Percentiles rank a stretch among this genome's conserved stretches.
Evolutionary conservation across 2,329 filamentous ascomycete genomes (phyloP).

Genomic region (Fusarium verrucosum): DNA sequence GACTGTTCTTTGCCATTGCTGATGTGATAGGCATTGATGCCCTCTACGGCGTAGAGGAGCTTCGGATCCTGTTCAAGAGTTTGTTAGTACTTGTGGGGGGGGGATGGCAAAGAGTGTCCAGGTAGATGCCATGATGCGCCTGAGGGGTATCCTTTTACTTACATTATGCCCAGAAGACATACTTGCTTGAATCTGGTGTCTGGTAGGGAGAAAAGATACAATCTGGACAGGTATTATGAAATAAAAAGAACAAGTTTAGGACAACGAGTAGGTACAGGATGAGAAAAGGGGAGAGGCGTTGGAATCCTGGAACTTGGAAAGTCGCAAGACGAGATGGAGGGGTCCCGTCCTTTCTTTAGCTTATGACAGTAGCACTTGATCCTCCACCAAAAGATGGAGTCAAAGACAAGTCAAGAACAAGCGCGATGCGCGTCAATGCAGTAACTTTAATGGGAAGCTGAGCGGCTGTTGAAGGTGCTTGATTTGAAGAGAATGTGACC

Average conservation of each 20-base stretch:
- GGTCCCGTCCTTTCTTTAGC: constrained; percentile 20
- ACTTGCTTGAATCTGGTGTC: background rate
- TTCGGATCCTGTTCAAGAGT: constrained; percentile 63
- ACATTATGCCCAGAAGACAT: constrained; percentile 50
- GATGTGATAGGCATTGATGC: constrained; percentile 91
- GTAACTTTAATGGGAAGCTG: background rate
- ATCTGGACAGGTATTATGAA: background rate
- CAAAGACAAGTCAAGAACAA: constrained; percentile 24
- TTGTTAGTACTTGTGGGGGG: constrained; percentile 16
- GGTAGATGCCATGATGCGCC: constrained; percentile 19
- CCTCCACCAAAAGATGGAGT: constrained; percentile 27
- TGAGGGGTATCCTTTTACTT: constrained; percentile 14
- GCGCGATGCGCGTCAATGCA: constrained; percentile 37
- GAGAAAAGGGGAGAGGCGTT: constrained; percentile 13
- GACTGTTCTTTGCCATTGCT: constrained; percentile 84
- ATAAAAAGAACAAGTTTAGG: constrained; percentile 1
- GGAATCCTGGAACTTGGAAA: constrained; percentile 34
- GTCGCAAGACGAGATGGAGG: constrained; percentile 34
- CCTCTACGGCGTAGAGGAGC: constrained; percentile 76
- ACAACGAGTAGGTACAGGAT: constrained; percentile 12
- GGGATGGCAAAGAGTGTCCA: constrained; percentile 4
- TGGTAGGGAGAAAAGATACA: background rate
- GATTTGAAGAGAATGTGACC: constrained; percentile 28
- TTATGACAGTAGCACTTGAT: constrained; percentile 20
- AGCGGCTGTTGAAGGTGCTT: constrained; percentile 18